These are phyloP conservation scores for Trichoderma guizhouense DNA, from an alignment of 2,329 filamentous ascomycete genomes.

Conservation along the genomic window DNA sequence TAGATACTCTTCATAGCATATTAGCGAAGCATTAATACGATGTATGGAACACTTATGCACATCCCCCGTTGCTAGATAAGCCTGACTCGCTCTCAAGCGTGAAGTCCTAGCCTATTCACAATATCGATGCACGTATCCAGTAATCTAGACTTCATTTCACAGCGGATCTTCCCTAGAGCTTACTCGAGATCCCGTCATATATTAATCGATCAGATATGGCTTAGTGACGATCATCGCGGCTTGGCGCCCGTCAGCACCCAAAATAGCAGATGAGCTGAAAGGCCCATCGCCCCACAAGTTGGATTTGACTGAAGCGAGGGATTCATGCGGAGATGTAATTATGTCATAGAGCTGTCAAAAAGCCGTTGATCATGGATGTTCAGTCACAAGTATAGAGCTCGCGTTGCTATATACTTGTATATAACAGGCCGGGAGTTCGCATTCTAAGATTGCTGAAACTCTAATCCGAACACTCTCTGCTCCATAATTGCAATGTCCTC, in stretches of 20 bases:
- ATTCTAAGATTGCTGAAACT: background rate
- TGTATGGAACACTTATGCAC: background rate
- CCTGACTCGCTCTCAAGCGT: background rate
- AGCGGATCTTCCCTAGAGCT: background rate
- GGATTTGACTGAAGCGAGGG: background rate
- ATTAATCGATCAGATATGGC: background rate
- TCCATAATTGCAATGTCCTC: background rate
- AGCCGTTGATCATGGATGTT: background rate
- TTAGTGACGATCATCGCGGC: background rate
- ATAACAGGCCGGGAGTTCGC: background rate
- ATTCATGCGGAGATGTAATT: background rate
- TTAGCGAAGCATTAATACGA: background rate
- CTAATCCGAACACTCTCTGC: background rate
- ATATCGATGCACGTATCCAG: background rate
- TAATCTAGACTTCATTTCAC: background rate
- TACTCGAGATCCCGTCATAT: background rate
- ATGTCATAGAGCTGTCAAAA: background rate
- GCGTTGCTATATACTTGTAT: background rate
- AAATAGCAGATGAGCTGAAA: background rate
- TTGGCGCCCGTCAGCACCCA: background rate
- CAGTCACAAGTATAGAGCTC: background rate
- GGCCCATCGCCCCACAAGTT: background rate
- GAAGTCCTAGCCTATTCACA: background rate
- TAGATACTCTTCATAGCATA: background rate
- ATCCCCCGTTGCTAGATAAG: background rate